Conservation (phyloP, 164 flowering plant species). For the Nelumbo lutea region DNA sequence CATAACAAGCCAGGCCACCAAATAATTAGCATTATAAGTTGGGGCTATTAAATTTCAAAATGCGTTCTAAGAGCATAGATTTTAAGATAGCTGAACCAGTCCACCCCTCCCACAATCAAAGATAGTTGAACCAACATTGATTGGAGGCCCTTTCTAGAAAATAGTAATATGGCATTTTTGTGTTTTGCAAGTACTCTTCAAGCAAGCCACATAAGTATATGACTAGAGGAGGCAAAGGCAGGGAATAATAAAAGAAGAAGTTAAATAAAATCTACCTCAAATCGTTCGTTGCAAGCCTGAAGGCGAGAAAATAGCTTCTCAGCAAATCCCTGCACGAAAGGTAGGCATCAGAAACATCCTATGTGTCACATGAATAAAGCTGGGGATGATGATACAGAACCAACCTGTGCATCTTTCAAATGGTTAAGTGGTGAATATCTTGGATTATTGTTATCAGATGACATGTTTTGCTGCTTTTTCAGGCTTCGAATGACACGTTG, state of each 20-base stretch:
- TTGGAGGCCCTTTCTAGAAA: too few relatives aligned
- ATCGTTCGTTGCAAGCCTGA: conserved; percentile 68
- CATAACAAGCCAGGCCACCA: too few relatives aligned
- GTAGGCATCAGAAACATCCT: neutral
- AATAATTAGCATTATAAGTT: too few relatives aligned
- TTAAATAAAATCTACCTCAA: conserved; percentile 53
- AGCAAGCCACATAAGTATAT: too few relatives aligned
- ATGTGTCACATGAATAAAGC: neutral
- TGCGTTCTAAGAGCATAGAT: too few relatives aligned
- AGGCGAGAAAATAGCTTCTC: conserved; percentile 75
- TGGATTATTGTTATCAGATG: conserved; percentile 46
- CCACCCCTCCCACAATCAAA: too few relatives aligned
- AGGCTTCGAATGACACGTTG: conserved; percentile 78
- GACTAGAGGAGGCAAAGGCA: neutral
- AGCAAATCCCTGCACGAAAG: conserved; percentile 53
- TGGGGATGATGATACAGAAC: conserved; percentile 1
- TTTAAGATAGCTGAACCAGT: too few relatives aligned
- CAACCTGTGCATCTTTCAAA: conserved; percentile 87
- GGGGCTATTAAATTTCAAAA: too few relatives aligned
- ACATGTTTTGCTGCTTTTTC: conserved; percentile 74
- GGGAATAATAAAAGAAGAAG: neutral
- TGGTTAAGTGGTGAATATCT: conserved; percentile 78
- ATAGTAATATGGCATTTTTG: too few relatives aligned
- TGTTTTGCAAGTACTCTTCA: too few relatives aligned
- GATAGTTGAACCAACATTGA: too few relatives aligned